Base-by-base conservation (phyloP, 495 filamentous ascomycete genomes). In the Collariella sp. region DNA sequence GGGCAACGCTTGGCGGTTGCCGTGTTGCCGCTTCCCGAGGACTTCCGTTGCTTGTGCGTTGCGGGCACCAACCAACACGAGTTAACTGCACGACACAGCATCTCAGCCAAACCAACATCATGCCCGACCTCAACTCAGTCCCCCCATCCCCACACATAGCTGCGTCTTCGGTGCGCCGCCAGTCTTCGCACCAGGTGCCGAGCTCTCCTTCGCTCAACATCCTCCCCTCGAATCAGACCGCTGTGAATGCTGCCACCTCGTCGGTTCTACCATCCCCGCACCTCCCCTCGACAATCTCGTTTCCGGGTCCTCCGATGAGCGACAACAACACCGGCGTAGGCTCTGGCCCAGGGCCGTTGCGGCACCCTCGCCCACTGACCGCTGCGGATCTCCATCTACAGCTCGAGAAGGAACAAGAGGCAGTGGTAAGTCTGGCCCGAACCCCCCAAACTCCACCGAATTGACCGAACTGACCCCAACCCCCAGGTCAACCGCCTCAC, bases 371-470 rank as follows among this genome's bases (percentile, higher is more conserved):
- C 44, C 91, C 89, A 0, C 67, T 95, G 56, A 95, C 91, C 0
- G 84, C 89, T 10, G 87, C 87, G 2, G 91, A 95, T 64, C 73
- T 96, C 36, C 89, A 95, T 70, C 70, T 85, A 57, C 81, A 91
- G 67, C 75, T 95, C 35, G 91, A 96, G 71, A 89, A 91, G 63
- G 91, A 95, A 62, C 91, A 96, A 63, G 91, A 96, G 67, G 85
- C 88, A n/a, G 83, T 95, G 62, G 91, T 91, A 78, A 51, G 80
- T 72, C 20, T 2, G 34, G 9, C 5, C 16, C 39, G 13, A 29
- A 7, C 15, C n/a, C n/a, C 34, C 6, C 7, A 33, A 53, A 18
- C 49, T 15, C 13, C 10, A 19, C 33, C 13, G 31, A 16, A n/a
- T n/a, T n/a, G 13, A 20, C 13, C 26, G 46, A 26, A 55, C 59